A percentile compares a stretch with the other conserved stretches of the same genome.
Conservation (phyloP, 2,329 filamentous ascomycete species). For the Colletotrichum echinochloae region DNA sequence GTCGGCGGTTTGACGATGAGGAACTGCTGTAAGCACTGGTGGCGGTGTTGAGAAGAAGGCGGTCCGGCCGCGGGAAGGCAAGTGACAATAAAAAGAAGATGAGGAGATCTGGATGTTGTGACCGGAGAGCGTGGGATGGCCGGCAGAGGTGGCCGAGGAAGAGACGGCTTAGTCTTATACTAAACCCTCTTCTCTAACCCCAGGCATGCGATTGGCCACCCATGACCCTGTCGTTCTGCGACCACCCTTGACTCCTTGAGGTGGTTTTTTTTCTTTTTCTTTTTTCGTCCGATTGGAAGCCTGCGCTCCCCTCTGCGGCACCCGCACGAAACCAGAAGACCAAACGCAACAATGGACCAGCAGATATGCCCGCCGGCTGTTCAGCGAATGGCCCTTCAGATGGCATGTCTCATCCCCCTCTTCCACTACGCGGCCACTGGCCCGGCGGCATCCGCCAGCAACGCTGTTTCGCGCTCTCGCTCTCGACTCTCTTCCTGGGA, state of each 20-base stretch:
- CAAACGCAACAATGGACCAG: constrained; percentile 30
- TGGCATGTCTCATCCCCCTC: constrained; percentile 35
- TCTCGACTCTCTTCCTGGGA: constrained; percentile 24
- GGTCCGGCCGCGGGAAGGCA: constrained; percentile 39
- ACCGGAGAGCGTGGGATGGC: constrained; percentile 24
- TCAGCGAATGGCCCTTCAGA: constrained; percentile 39
- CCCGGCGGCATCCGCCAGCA: constrained; percentile 14
- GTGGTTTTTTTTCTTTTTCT: no score
- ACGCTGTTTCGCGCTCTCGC: constrained; percentile 14
- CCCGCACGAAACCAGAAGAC: constrained; percentile 39
- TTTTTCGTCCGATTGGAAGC: constrained; percentile 30
- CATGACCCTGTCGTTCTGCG: constrained; percentile 16
- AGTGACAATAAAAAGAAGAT: constrained; percentile 17
- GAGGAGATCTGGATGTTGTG: constrained; percentile 35
- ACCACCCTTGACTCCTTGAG: constrained; percentile 23
- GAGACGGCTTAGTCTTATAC: constrained; percentile 37
- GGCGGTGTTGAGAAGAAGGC: constrained; percentile 17
- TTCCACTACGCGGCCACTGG: constrained; percentile 17
- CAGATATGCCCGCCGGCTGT: constrained; percentile 12
- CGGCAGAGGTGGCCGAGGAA: neutral
- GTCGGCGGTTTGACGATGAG: constrained; percentile 14
- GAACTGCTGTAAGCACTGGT: neutral
- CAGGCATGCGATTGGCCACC: constrained; percentile 17
- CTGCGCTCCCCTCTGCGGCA: constrained; percentile 21
- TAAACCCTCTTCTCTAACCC: constrained; percentile 34